Base-by-base conservation (phyloP, 495 filamentous ascomycete species). In the Neurospora sp. region DNA sequence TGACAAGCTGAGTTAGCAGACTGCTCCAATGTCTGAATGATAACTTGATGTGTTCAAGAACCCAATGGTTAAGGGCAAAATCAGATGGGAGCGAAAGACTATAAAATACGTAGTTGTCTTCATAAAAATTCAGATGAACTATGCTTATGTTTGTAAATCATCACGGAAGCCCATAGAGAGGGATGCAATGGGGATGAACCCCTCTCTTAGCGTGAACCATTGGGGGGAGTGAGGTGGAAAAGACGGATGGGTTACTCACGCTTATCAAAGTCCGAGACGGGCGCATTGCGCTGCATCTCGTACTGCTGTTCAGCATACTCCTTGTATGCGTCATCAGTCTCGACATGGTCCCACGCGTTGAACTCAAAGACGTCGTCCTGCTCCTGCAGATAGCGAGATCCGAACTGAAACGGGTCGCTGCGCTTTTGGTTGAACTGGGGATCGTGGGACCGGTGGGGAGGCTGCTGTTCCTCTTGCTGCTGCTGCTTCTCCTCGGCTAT, bases 261-360 rank as follows among this genome's bases (percentile, higher is more conserved):
- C 77, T 91, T 91, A 82, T 98, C 94, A 83, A 93, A 97, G 39
- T 95, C 92, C 15, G 89, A 92, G 37, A 96, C 95, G 42, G 93
- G 95, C 69, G 90, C 84, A 76, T 89, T 88, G 71, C 94, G 89
- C 85, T 99, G 96, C 81, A 89, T 91, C 39, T 86, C 86, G 78
- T 92, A 94, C 81, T 98, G 96, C 72, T 87, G 80, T 78, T 92
- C 88, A 59, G 94, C 91, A 81, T 94, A 95, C 71, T 90, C 89
- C 76, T 89, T 89, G 86, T 96, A 98, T 36, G 90, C 84, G 71
- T 92, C 88, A 79, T 97, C 94, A 74, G 93, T 91, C 77, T 92
- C 90, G 78, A 98, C 96, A 79, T 98, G 94, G 82, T 99, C 96
- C 96, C 96, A 99, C 45, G 96, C 96, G 81, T 99, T 99, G 89